phyloP scores from a whole-genome alignment of 2,329 filamentous ascomycete species.

The Aspergillus neoniger region DNA sequence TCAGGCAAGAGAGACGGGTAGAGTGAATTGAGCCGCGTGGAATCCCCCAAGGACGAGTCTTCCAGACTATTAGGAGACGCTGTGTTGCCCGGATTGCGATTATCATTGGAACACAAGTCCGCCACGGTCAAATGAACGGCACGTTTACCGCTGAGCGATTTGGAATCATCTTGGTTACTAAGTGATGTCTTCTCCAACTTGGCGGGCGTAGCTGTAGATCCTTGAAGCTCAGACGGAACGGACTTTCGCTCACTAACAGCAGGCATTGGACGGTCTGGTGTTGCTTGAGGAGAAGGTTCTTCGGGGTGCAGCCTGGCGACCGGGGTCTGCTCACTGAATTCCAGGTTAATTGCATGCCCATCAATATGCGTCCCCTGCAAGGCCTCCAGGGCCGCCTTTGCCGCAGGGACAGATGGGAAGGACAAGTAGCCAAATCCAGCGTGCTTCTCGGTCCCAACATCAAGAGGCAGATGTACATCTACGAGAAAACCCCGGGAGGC shows the following conservation, averaged over 20 bases:
- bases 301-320: conserved; percentile 17
- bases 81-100: conserved; percentile 1
- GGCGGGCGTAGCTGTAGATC: background rate
- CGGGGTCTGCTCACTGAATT: conserved; percentile 36
- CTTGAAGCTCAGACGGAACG: conserved; percentile 4
- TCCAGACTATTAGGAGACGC: background rate
- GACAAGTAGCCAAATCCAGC: conserved; percentile 44
- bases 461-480: conserved; percentile 37
- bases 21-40: conserved; percentile 24
- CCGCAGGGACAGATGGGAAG: conserved; percentile 39
- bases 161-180: background rate
- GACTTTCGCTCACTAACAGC: background rate
- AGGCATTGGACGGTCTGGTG: background rate
- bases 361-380: conserved; percentile 41
- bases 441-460: conserved; percentile 36
- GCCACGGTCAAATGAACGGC: conserved; percentile 9
- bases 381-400: conserved; percentile 38
- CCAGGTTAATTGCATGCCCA: conserved; percentile 44
- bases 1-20: conserved; percentile 38
- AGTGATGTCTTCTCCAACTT: background rate
- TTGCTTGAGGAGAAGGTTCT: background rate
- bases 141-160: background rate
- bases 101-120: conserved; percentile 14
- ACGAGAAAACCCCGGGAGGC: conserved; percentile 40
- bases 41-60: conserved; percentile 6